Conservation (phyloP, 179 eudicot genomes). For the Gypsophila paniculata region DNA sequence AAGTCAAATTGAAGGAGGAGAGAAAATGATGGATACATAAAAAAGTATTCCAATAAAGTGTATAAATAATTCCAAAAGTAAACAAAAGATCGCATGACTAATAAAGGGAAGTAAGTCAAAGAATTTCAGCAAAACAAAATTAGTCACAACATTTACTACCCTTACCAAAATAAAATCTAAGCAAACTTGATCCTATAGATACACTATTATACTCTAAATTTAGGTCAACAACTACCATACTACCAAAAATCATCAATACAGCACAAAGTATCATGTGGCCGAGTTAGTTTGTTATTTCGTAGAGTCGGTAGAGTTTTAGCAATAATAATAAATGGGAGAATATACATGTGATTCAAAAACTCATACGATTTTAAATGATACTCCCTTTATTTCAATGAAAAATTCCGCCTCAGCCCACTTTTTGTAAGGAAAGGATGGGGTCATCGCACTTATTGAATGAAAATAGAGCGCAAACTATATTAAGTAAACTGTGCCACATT, state of each 20-base stretch:
- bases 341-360: too few relatives aligned
- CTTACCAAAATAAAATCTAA: constrained; percentile 8
- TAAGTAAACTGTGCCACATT: too few relatives aligned
- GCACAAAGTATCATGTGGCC: not conserved
- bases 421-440: too few relatives aligned
- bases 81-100: not conserved
- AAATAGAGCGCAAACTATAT: too few relatives aligned
- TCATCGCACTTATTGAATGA: too few relatives aligned
- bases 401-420: too few relatives aligned
- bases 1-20: constrained; percentile 6
- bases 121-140: constrained; percentile 7
- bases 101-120: constrained; percentile 17
- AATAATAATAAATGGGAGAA: too few relatives aligned
- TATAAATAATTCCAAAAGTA: constrained; percentile 1
- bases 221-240: constrained; percentile 29
- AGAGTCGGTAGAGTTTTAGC: too few relatives aligned
- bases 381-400: too few relatives aligned
- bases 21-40: not conserved
- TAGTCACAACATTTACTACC: constrained; percentile 13
- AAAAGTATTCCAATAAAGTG: constrained; percentile 13
- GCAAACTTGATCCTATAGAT: not conserved
- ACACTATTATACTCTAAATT: constrained; percentile 17
- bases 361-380: too few relatives aligned
- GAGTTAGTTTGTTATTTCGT: too few relatives aligned
- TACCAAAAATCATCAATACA: not conserved